Conservation (phyloP, 139 green algal genomes). For the Micractinium sp. region DNA sequence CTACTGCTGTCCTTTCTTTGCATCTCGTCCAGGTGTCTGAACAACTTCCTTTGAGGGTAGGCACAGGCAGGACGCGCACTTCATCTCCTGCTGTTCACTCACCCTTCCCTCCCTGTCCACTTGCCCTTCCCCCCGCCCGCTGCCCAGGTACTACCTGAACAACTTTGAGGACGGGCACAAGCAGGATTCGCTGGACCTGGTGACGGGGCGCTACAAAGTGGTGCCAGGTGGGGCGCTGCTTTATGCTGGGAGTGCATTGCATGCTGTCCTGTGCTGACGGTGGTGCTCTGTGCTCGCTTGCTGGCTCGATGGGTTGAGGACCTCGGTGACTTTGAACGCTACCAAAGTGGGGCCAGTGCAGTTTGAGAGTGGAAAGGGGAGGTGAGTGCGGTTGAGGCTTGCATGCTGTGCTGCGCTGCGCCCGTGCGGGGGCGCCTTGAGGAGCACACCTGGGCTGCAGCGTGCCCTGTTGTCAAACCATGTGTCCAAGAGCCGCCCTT, state of each 20-base stretch:
- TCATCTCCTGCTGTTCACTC: too few relatives aligned
- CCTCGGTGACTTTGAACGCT: too few relatives aligned
- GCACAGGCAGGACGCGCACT: too few relatives aligned
- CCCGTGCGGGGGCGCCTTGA: not conserved
- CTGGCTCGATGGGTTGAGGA: too few relatives aligned
- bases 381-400: too few relatives aligned
- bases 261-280: not conserved
- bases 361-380: too few relatives aligned
- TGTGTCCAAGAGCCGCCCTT: not conserved
- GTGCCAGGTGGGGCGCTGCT: not conserved
- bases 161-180: conserved; percentile 90
- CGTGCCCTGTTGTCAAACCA: not conserved
- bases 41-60: too few relatives aligned
- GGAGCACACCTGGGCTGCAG: not conserved
- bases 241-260: not conserved
- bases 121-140: not conserved
- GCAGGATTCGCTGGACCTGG: conserved; percentile 88
- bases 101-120: too few relatives aligned
- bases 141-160: conserved; percentile 87
- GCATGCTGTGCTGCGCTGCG: too few relatives aligned
- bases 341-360: too few relatives aligned
- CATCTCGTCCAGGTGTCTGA: too few relatives aligned
- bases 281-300: not conserved
- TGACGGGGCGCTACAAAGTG: conserved; percentile 66
- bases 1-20: too few relatives aligned